Evolutionary conservation across 2,329 filamentous ascomycete genomes (phyloP), one percentile per base, ranked within the genome.

Genomic region (Claviceps sp.): DNA sequence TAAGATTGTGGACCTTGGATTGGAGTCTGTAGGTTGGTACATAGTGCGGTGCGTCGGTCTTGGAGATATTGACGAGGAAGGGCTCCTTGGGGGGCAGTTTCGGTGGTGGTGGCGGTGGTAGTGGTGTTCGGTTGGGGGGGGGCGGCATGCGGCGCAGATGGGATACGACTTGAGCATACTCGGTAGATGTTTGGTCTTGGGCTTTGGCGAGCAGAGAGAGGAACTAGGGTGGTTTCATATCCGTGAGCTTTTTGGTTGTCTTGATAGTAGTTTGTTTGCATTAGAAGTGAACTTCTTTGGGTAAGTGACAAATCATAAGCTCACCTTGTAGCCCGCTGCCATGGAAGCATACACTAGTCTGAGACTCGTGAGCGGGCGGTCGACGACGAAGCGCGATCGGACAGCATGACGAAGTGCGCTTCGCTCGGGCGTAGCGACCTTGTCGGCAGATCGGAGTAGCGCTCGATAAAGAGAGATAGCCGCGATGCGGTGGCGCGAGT

Each of bases 381-480:
- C 83, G 52, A 75, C 73, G 49, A 67, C 71, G 64, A 90, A 89
- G 52, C 76, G 73, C 56, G 76, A 78, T 52, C 74, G 76, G 46
- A 88, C 69, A 4, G 85, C 68, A 52, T 77, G 72, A 50, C 70
- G 56, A 8, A 50, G 48, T 4, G 52, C 22, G 40, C 14, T 67
- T 53, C 61, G 69, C 61, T 70, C 59, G 1, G 78, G 74, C 1
- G 86, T 67, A 1, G 74, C 68, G 37, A 85, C 67, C 42, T 66
- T 70, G 34, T 70, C 65, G 54, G 74, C 79, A 66, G 79, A 75
- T 55, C 73, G 73, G 50, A 88, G 68, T 52, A 91, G 77, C 38
- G 84, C 81, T 56, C 83, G 77, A 68, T 84, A 90, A 48, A 91
- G 79, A 49, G 85, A 83, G 56, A 86, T 75, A 62, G 79, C 77